Conservation (phyloP, 495 filamentous ascomycete genomes). For the Sphaerosporella brunnea region DNA sequence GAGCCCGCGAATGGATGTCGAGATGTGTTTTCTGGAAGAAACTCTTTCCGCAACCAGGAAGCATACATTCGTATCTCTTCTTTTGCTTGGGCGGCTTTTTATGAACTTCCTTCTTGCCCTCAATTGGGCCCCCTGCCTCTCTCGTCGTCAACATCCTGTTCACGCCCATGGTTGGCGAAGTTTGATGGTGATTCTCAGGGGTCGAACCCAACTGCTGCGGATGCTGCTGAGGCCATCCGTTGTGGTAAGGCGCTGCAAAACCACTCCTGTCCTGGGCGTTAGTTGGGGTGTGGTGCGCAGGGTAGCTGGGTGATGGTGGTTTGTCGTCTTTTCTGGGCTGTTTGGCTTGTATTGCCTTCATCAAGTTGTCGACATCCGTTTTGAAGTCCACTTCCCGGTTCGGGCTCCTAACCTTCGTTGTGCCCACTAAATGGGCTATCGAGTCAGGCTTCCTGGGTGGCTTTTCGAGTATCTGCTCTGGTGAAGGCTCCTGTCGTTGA, state of each 20-base stretch:
- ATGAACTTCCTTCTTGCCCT: slow-evolving; percentile 18
- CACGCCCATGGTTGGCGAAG: slow-evolving; percentile 7
- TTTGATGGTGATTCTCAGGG: background rate
- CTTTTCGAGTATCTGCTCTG: slow-evolving; percentile 5
- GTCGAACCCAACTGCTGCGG: background rate
- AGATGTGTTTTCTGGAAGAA: slow-evolving; percentile 90
- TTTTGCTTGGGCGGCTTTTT: slow-evolving; percentile 29
- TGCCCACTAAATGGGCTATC: slow-evolving; percentile 15
- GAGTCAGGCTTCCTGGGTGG: slow-evolving; percentile 12
- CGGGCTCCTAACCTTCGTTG: slow-evolving; percentile 19
- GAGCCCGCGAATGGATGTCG: slow-evolving; percentile 75
- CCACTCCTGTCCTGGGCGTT: slow-evolving; percentile 10
- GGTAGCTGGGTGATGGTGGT: slow-evolving; percentile 19
- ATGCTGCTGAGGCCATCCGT: background rate
- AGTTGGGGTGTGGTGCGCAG: slow-evolving; percentile 1
- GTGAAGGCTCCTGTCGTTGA: slow-evolving; percentile 4
- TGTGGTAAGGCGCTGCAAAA: background rate
- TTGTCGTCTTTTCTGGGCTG: slow-evolving; percentile 6
- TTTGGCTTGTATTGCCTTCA: slow-evolving; percentile 79
- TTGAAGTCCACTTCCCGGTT: slow-evolving; percentile 42
- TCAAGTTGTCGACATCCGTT: slow-evolving; percentile 74
- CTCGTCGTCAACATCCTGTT: slow-evolving; percentile 15
- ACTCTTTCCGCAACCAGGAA: slow-evolving; percentile 58
- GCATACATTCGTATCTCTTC: slow-evolving; percentile 59
- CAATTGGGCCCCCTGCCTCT: slow-evolving; percentile 11